Percentiles rank a stretch among this genome's conserved stretches.
phyloP scores from a whole-genome alignment of 768 basidiomycete genomes.

The Tulasnella sp. region DNA sequence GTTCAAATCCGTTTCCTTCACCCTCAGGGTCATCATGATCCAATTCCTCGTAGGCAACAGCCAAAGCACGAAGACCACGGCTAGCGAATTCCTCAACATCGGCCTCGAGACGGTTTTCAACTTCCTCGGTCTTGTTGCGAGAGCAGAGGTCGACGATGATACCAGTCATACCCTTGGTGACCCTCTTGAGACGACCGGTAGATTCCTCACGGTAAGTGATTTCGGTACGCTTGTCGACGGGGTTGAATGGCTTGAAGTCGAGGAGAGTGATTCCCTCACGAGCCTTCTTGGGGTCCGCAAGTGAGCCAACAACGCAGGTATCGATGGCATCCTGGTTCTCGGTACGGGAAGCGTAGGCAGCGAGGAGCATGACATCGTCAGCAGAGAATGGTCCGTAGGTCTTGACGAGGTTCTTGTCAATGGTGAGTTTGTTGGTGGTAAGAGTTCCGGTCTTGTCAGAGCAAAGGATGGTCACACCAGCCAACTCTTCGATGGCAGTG shows the following conservation, averaged over 20 bases:
- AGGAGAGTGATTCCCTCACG: constrained; percentile 89
- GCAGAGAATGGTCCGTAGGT: constrained; percentile 80
- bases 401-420: constrained; percentile 82
- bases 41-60: constrained; percentile 89
- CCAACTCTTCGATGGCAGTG: constrained; percentile 96
- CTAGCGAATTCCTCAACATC: constrained; percentile 94
- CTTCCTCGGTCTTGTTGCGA: constrained; percentile 89
- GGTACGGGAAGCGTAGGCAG: constrained; percentile 92
- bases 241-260: constrained; percentile 99
- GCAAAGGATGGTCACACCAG: constrained; percentile 96
- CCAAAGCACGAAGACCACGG: constrained; percentile 95
- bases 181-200: constrained; percentile 92
- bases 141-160: constrained; percentile 95
- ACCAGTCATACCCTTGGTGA: constrained; percentile 99
- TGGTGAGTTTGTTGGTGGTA: constrained; percentile 98
- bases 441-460: constrained; percentile 98
- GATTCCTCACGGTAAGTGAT: constrained; percentile 93
- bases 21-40: constrained; percentile 69
- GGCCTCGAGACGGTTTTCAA: constrained; percentile 81
- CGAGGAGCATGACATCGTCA: constrained; percentile 84
- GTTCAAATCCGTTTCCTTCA: constrained; percentile 93
- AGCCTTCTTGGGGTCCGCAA: constrained; percentile 58
- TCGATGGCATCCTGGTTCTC: constrained; percentile 99
- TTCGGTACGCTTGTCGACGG: constrained; percentile 97
- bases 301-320: constrained; percentile 64